Evolutionary conservation across 805 yeast genomes (phyloP).

Genomic region (Starmerella floris): DNA sequence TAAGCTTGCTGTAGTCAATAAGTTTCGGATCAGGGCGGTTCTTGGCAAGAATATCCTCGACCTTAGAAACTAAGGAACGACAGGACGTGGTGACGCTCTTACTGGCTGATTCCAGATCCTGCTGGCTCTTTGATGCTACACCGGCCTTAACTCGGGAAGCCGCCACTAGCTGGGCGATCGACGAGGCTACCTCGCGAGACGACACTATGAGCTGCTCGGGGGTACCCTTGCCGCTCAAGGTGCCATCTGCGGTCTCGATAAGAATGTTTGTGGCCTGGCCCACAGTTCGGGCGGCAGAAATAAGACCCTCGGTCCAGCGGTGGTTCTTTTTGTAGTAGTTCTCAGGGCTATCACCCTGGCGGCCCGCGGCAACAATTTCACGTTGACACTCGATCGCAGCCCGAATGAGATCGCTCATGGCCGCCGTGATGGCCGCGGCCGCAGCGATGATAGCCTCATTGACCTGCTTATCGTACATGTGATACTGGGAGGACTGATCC

Average conservation of each 20-base stretch:
- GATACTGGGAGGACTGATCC: conserved; percentile 26
- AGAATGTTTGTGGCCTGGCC: conserved; percentile 72
- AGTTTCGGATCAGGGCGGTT: conserved; percentile 29
- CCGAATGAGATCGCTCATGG: conserved; percentile 55
- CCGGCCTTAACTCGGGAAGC: conserved; percentile 80
- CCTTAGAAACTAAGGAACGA: conserved; percentile 53
- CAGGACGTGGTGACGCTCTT: conserved; percentile 65
- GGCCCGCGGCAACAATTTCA: conserved; percentile 63
- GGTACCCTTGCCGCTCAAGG: conserved; percentile 45
- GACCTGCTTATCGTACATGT: conserved; percentile 46
- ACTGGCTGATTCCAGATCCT: conserved; percentile 53
- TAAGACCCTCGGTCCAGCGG: conserved; percentile 87
- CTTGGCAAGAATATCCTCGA: conserved; percentile 42
- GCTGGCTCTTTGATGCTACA: conserved; percentile 63
- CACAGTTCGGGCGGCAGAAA: conserved; percentile 78
- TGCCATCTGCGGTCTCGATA: conserved; percentile 79
- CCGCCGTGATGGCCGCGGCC: conserved; percentile 67
- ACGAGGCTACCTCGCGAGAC: conserved; percentile 81
- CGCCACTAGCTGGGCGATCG: conserved; percentile 84
- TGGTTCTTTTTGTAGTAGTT: conserved; percentile 76
- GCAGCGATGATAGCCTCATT: conserved; percentile 66
- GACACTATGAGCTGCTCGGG: conserved; percentile 81
- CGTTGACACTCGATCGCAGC: conserved; percentile 71
- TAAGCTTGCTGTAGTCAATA: conserved; percentile 52
- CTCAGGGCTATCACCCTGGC: conserved; percentile 50